Evolutionary conservation across 345 rosid species (phyloP), one percentile per base, ranked within the genome.

Genomic region (Sapria himalayana): DNA sequence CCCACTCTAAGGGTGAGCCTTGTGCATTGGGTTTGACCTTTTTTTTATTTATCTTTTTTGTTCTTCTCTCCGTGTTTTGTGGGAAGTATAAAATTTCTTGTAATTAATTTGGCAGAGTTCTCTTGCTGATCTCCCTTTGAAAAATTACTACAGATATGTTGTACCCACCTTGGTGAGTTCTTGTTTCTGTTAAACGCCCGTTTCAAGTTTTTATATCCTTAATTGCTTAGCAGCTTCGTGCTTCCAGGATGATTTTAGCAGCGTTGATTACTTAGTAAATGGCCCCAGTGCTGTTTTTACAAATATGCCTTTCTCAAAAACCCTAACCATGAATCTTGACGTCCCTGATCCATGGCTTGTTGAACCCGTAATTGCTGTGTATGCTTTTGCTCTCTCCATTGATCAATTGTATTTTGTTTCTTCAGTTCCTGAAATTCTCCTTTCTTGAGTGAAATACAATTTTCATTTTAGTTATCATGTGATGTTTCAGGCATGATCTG

Each of bases 331-430:
- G 99, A 91, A 91, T 67, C 86, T 91, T 45, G 99, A 91, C 60
- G 99, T 91, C 56, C 99, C 99, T 31, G 99, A 91, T 59, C 93
- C 99, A 33, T 91, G 99, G 99, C 99, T 91, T 62, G 76, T 79
- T 49, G 95, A 91, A 70, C 92, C 95, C 42, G 78, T 91, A 37
- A 44, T 84, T 65, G 95, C 99, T 52, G 70, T 91, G 99, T 91
- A 84, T 62, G 84, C 39, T 62, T 40, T 62, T 46, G 38, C 21
- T n/a, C 29, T 20, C 19, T 16, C n/a, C n/a, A n/a, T n/a, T n/a
- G n/a, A n/a, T 51, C 14, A 32, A 15, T 41, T 34, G 9, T 22
- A 39, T 40, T 37, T 19, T 29, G 11, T 13, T 29, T n/a, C n/a
- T n/a, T n/a, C n/a, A n/a, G 13, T 38, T 19, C 19, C 44, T 34